phyloP scores from a whole-genome alignment of 192 early-diverging fungal genomes.

The Coemansia sp. region DNA sequence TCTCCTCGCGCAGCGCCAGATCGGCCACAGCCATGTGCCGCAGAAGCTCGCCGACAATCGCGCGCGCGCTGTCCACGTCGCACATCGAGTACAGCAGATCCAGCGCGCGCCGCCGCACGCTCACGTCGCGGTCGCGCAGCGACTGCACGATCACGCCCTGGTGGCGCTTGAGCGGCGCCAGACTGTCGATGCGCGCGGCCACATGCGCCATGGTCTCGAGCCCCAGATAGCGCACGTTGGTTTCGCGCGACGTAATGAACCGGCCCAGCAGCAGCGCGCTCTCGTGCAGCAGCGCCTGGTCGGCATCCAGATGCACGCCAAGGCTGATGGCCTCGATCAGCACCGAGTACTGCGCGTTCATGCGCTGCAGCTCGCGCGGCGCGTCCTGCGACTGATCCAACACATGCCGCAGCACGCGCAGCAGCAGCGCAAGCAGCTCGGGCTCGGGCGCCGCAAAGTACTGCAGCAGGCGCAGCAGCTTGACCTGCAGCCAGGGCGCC shows the following conservation, averaged over 20 bases:
- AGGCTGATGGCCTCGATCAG: constrained; percentile 97
- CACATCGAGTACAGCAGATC: constrained; percentile 98
- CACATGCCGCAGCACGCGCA: constrained; percentile 76
- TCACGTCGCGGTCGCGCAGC: constrained; percentile 95
- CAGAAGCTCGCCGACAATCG: constrained; percentile 87
- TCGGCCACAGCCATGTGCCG: constrained; percentile 88
- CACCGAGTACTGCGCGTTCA: constrained; percentile 96
- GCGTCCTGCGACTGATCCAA: constrained; percentile 81
- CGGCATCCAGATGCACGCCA: constrained; percentile 86
- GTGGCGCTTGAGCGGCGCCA: constrained; percentile 77
- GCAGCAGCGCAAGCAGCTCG: constrained; percentile 58
- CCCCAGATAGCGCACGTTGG: constrained; percentile 95
- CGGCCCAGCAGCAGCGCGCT: constrained; percentile 76
- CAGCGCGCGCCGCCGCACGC: constrained; percentile 88
- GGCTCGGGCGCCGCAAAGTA: constrained; percentile 87
- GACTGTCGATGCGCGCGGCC: constrained; percentile 73
- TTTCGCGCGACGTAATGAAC: constrained; percentile 93
- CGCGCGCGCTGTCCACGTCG: constrained; percentile 77
- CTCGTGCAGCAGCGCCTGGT: constrained; percentile 82
- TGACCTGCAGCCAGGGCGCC: constrained; percentile 97
- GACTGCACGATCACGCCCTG: constrained; percentile 88
- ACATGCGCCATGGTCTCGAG: constrained; percentile 98
- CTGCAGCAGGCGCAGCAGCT: constrained; percentile 88
- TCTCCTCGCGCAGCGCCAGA: constrained; percentile 88
- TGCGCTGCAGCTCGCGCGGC: constrained; percentile 94